Percentiles rank a stretch among this genome's conserved stretches.
These are phyloP conservation scores for Rubia peregrina DNA, from an alignment of 305 asterid species.

Conservation along the genomic window DNA sequence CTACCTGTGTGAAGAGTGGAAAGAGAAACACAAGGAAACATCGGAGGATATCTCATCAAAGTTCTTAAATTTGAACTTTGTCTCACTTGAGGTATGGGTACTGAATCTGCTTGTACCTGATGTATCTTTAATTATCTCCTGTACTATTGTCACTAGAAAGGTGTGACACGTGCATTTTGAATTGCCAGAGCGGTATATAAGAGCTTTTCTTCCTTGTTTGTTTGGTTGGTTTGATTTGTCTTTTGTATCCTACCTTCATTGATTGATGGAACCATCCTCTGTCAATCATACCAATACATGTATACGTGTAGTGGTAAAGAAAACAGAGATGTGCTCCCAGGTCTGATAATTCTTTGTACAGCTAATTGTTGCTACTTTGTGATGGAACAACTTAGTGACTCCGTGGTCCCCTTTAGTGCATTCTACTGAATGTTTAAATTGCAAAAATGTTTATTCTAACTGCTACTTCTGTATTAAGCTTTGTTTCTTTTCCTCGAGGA, in stretches of 20 bases:
- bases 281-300: background rate
- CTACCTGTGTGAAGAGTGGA: constrained; percentile 95
- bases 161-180: background rate
- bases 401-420: background rate
- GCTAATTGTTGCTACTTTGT: background rate
- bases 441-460: background rate
- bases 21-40: constrained; percentile 64
- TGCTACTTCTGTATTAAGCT: background rate
- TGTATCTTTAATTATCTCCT: background rate
- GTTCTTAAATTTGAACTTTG: constrained; percentile 64
- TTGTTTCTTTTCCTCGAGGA: background rate
- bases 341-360: background rate
- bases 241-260: background rate
- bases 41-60: constrained; percentile 52
- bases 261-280: background rate
- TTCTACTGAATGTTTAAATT: background rate
- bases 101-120: background rate
- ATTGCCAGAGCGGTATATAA: background rate
- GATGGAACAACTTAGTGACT: background rate
- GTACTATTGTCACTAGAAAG: background rate
- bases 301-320: background rate
- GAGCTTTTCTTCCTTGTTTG: background rate
- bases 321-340: background rate
- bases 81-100: constrained; percentile 70
- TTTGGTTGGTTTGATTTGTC: background rate